Evolutionary conservation across 768 basidiomycete genomes (phyloP), one percentile per base, ranked within the genome.

Genomic region (Amanita pseudoporphyria): DNA sequence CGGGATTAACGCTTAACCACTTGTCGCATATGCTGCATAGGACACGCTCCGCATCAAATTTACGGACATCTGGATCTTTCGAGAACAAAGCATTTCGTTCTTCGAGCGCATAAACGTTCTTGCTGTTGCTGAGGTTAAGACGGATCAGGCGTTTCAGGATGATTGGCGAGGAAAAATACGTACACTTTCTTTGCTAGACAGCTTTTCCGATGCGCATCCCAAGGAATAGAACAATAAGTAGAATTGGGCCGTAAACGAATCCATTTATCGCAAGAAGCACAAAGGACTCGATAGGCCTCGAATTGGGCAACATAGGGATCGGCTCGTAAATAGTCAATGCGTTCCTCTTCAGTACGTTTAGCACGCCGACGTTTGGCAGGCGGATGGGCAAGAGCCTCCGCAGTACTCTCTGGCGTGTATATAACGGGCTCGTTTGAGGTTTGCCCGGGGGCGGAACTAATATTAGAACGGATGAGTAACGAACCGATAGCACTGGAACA

Each of bases 141-240:
- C 38, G 28, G 38, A 49, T 49, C 48, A 49, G 32, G 26, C 18
- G 32, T 33, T 41, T 26, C 18, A 16, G 32, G 22, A 9, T 9
- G 32, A 10, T n/a, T 50, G 26, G 19, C 6, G 1, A 28, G 14
- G 33, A 37, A 5, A n/a, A 0, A 31, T 30, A 69, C 81, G 53
- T 60, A 84, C 85, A 79, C 74, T 63, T 85, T 84, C 68, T 85
- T 87, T 1, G 84, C 79, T 40, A 89, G 65, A 64, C 86, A 88
- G 60, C 83, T 85, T 68, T 87, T 88, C 36, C 87, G 70, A 59
- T 89, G 87, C 3, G 87, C 86, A 60, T 88, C 85, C 87, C 87
- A 89, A 0, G 87, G 87, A 47, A 89, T 88, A n/a, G 81, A 84
- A 58, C 87, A 90, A 57, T 87, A 90, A 0, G 86, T 88, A 47